Conservation (phyloP, 306 rosid species). For the Acacia confusa region DNA sequence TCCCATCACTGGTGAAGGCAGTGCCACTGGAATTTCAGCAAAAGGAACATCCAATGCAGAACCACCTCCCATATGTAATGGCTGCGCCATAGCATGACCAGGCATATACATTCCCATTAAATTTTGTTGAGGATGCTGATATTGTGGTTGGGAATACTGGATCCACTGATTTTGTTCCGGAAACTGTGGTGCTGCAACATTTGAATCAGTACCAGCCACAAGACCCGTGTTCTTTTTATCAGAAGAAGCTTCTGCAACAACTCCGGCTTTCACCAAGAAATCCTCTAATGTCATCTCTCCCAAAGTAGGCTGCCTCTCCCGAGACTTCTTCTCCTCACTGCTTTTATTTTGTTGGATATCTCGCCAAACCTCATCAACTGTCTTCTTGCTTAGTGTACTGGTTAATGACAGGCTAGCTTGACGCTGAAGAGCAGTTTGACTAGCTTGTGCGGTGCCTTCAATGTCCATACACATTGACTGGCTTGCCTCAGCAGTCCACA, state of each 20-base stretch:
- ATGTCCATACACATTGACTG: slow-evolving; percentile 52
- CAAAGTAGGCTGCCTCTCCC: slow-evolving; percentile 67
- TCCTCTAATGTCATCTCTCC: slow-evolving; percentile 99
- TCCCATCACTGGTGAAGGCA: slow-evolving; percentile 71
- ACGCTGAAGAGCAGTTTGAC: slow-evolving; percentile 56
- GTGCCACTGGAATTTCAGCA: slow-evolving; percentile 60
- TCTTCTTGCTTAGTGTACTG: slow-evolving; percentile 71
- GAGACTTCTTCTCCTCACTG: slow-evolving; percentile 49
- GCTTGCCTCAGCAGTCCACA: slow-evolving; percentile 83
- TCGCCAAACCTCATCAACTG: slow-evolving; percentile 97
- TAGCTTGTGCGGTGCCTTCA: slow-evolving; percentile 45
- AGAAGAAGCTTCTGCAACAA: slow-evolving; percentile 60
- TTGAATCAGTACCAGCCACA: slow-evolving; percentile 46
- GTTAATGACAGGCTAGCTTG: slow-evolving; percentile 79
- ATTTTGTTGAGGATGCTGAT: slow-evolving; percentile 71
- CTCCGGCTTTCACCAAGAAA: slow-evolving; percentile 91
- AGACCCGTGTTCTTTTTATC: slow-evolving; percentile 42
- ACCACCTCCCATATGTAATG: slow-evolving; percentile 61
- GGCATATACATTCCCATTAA: slow-evolving; percentile 74
- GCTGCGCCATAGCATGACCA: slow-evolving; percentile 56
- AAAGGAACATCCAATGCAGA: slow-evolving; percentile 63
- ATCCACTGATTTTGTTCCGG: slow-evolving; percentile 74
- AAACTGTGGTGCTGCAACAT: slow-evolving; percentile 50
- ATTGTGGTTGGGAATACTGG: slow-evolving; percentile 66
- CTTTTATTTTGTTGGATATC: slow-evolving; percentile 80